Base-by-base conservation (phyloP, 768 basidiomycete species). In the Peribolospora baueri region DNA sequence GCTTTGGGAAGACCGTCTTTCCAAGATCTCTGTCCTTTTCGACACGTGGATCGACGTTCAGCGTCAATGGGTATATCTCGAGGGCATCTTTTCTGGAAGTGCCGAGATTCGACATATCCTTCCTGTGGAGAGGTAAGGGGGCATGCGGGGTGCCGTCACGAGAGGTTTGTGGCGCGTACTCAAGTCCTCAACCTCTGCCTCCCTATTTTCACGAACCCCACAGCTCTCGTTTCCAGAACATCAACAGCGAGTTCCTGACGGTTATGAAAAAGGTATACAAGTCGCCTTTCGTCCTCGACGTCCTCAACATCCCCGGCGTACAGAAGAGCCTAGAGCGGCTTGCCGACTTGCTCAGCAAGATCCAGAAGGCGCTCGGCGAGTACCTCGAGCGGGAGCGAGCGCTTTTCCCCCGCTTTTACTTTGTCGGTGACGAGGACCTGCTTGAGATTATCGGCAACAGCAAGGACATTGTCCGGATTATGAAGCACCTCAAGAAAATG, bases 181-280 rank as follows among this genome's bases (percentile, higher is more conserved):
- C 25, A 25, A 25, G 25, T 25, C 25, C 25, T 25, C 25, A 25
- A 25, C 25, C 25, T 25, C 25, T 25, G 25, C 25, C 25, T 25
- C n/a, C n/a, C n/a, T n/a, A n/a, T n/a, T n/a, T n/a, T n/a, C n/a
- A n/a, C n/a, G n/a, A n/a, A 25, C 25, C 25, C 25, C 25, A 25
- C 25, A 25, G 25, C 43, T 78, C 86, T n/a, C 84, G 93, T 40
- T 98, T 98, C 71, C 82, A 84, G 66, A 95, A 90, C 69, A 98
- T 98, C 74, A 95, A 98, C 66, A 78, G 85, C 48, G 93, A 98
- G 65, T 98, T 98, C 71, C 73, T 97, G 52, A 79, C 84, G 0
- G 88, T 95, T 60, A 97, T 98, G 93, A 97, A 95, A 74, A 91
- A 91, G 68, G 93, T 98, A 56, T 90, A 91, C 77, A 97, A 97